Evolutionary conservation across 306 rosid species (phyloP).

Genomic region (Ormosia semicastrata): DNA sequence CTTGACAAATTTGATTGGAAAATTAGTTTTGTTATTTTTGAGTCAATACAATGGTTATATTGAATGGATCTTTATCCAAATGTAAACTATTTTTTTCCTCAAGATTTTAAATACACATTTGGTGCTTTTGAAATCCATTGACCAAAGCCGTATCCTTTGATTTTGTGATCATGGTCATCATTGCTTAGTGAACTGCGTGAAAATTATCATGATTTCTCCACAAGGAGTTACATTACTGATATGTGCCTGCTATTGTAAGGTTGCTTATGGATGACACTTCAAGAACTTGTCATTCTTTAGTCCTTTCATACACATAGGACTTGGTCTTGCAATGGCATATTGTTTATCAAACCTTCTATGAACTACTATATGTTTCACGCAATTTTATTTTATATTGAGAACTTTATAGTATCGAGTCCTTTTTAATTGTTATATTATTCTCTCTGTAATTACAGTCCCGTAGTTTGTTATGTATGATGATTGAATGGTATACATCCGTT

Average conservation of each 20-base stretch:
- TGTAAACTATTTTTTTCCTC: too few relatives aligned
- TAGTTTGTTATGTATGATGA: neutral
- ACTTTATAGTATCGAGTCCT: neutral
- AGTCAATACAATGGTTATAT: too few relatives aligned
- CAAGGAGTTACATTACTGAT: too few relatives aligned
- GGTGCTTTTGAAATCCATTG: neutral
- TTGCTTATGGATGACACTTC: neutral
- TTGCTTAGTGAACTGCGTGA: too few relatives aligned
- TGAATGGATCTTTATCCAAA: neutral
- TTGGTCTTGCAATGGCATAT: too few relatives aligned
- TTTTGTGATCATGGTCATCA: neutral
- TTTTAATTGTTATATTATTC: neutral
- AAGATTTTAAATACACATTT: neutral
- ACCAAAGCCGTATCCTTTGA: neutral
- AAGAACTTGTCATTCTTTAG: neutral
- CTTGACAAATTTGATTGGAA: neutral
- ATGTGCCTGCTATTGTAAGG: too few relatives aligned
- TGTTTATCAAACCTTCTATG: neutral
- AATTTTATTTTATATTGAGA: neutral
- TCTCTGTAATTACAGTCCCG: neutral
- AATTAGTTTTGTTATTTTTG: neutral
- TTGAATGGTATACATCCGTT: neutral
- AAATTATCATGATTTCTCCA: too few relatives aligned
- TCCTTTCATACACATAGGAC: too few relatives aligned
- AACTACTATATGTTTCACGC: neutral